Evolutionary conservation across 495 filamentous ascomycete species (phyloP).

Genomic region (Trichoderma orchidacearum): DNA sequence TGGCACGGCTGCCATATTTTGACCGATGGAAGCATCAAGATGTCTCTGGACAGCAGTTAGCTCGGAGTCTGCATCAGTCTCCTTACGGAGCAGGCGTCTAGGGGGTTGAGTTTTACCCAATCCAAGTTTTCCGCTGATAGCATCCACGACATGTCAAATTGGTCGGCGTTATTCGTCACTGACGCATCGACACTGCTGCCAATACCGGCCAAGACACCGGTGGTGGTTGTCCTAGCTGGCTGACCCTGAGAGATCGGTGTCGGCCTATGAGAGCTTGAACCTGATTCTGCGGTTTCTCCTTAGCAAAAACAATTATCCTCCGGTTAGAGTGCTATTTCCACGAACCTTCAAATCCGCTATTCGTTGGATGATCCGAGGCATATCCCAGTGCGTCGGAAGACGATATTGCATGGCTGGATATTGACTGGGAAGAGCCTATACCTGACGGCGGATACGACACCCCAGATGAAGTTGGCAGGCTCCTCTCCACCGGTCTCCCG

Average conservation of each 20-base stretch:
- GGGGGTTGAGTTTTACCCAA: background rate
- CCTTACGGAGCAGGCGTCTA: background rate
- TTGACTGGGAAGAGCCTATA: background rate
- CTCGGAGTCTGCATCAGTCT: no score
- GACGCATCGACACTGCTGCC: background rate
- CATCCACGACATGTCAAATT: slow-evolving; percentile 2
- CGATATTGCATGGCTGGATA: background rate
- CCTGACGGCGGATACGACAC: background rate
- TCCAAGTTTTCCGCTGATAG: background rate
- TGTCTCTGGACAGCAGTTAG: background rate
- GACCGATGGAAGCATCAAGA: background rate
- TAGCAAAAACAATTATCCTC: background rate
- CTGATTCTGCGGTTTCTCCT: background rate
- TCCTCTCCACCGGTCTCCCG: background rate
- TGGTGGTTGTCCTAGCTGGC: background rate
- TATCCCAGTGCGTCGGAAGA: background rate
- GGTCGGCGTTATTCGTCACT: background rate
- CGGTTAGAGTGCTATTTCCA: no score
- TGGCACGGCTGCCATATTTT: background rate
- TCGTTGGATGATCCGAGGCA: background rate
- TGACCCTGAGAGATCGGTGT: background rate
- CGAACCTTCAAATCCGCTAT: background rate
- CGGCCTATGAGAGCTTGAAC: background rate
- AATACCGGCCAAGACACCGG: background rate
- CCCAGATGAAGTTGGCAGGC: background rate